Base-by-base conservation (phyloP, 345 rosid species). In the Gossypium australe region DNA sequence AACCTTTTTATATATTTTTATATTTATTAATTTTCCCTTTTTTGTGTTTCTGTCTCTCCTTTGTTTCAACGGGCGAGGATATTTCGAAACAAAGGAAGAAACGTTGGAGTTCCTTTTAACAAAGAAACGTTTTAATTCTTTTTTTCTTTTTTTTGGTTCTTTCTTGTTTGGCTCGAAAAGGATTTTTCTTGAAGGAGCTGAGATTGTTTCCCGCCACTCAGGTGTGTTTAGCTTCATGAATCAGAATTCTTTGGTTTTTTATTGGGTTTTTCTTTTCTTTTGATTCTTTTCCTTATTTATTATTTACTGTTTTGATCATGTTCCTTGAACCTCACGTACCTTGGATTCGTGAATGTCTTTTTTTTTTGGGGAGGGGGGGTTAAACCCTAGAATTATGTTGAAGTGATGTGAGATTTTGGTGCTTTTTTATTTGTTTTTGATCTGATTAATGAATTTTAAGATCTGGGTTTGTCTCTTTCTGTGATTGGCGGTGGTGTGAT, bases 391-490 rank as follows among this genome's bases (percentile, higher is more conserved):
- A 34, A 53, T 52, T 29, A 70, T 70, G 25, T 52, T 70, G 1
- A 52, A 29, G 45, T 70, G 47, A 70, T 70, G 60, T 47, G 86
- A 78, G 77, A 82, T 78, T 79, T 58, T n/a, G 61, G n/a, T 59
- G 16, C 41, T 7, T 14, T 13, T 55, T 74, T 6, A 58, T 44
- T 49, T 49, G 20, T 77, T 25, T 76, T 83, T 83, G 8, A 75
- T 82, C 84, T 72, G 81, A 78, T 84, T 73, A 18, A 55, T 65
- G 51, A 77, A 60, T 72, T 76, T 22, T 78, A 80, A 90, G 94
- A 91, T 90, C 90, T 85, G 86, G 79, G 77, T 69, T 72, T 79
- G 74, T 79, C 66, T 81, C 22, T 76, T 9, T 80, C 7, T 66
- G 72, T 77, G 12, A 71, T 66, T 78, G 57, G 63, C 38, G 80